Evolutionary conservation across 106 monocot species (phyloP), one percentile per base, ranked within the genome.

Genomic region (Apostasia shenzhenica): DNA sequence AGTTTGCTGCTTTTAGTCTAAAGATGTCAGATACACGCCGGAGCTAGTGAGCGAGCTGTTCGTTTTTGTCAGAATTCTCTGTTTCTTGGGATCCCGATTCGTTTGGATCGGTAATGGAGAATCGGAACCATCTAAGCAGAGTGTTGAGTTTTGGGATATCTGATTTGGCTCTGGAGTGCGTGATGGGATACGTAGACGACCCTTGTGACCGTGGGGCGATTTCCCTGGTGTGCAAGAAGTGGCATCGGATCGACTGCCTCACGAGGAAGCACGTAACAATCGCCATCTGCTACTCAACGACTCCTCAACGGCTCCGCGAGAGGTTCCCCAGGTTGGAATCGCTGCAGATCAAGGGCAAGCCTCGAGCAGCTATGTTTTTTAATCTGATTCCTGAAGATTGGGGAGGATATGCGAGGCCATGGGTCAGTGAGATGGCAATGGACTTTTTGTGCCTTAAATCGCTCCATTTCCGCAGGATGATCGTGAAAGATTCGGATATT

Each of bases 341-440:
- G 10, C 84, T 97, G 51, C 89, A 85, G 72, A 73, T 97, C 72
- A 97, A 97, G 75, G 92, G 89, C 9, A 97, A 97, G 77, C 95
- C 95, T 1, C 64, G 95, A 14, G 95, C 95, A 1, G 81, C 95
- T 42, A 97, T 97, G 95, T 97, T 89, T 79, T 81, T 76, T 66
- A 89, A 97, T 75, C 81, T 97, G 45, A 92, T 97, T 52, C 86
- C 95, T n/a, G 86, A 89, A 58, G 87, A 89, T 67, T 97, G 95
- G 95, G 95, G 95, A 1, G 95, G 95, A 1, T 86, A 88, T 43
- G 95, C 84, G 5, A 63, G 79, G 4, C 92, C 95, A 39, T 97
- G 95, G 95, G 41, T 97, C 49, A 61, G 14, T 6, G 79, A 74
- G 70, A 81, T 97, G 50, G 77, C 95, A 0, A 61, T 66, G 3